phyloP scores from a whole-genome alignment of 2,329 filamentous ascomycete genomes.

The Bipolaris sorokiniana region DNA sequence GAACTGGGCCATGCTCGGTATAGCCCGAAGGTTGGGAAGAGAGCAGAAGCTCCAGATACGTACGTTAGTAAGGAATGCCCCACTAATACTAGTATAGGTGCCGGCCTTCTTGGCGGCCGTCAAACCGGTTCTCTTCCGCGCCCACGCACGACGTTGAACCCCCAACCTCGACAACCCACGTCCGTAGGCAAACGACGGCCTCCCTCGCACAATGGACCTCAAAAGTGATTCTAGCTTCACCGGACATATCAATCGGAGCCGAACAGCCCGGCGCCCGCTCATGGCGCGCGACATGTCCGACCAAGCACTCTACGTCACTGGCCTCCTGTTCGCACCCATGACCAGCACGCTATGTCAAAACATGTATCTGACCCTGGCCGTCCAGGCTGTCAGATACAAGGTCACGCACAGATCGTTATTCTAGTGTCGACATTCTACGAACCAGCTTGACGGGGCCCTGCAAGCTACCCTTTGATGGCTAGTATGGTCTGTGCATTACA shows the following conservation, averaged over 20 bases:
- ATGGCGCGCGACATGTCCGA: constrained; percentile 18
- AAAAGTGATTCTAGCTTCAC: constrained; percentile 6
- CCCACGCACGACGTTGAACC: background rate
- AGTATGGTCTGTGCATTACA: constrained; percentile 20
- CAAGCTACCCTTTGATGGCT: constrained; percentile 21
- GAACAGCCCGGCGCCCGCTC: constrained; percentile 6
- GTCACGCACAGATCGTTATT: constrained; percentile 27
- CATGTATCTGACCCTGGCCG: constrained; percentile 33
- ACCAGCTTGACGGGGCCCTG: constrained; percentile 20
- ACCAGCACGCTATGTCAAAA: constrained; percentile 32
- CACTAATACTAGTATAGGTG: background rate
- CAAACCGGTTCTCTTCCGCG: background rate
- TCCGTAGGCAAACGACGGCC: background rate
- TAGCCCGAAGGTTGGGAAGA: background rate
- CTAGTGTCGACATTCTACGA: constrained; percentile 25
- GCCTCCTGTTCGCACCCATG: constrained; percentile 18
- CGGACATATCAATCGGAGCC: constrained; percentile 21
- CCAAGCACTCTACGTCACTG: constrained; percentile 31
- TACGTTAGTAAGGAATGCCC: background rate
- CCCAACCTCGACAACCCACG: constrained; percentile 2
- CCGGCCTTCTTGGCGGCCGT: background rate
- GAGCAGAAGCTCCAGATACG: constrained; percentile 3
- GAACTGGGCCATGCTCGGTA: background rate
- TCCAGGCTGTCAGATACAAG: constrained; percentile 35
- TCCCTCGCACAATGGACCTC: constrained; percentile 4